phyloP scores from a whole-genome alignment of 2,329 filamentous ascomycete genomes.

The Aspergillus tamarii region DNA sequence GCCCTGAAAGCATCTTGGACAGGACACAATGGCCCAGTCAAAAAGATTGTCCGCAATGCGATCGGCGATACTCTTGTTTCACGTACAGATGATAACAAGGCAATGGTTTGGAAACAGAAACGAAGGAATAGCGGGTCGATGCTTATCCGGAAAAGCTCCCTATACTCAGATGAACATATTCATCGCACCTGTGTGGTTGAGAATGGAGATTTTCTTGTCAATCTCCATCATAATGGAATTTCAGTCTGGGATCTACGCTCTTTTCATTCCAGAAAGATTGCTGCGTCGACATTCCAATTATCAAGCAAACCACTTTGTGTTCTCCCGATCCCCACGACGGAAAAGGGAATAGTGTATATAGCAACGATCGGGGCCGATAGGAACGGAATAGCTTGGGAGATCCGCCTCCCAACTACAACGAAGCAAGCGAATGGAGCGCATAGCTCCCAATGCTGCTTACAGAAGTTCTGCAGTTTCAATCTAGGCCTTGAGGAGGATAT shows the following conservation, averaged over 20 bases:
- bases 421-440: constrained; percentile 27
- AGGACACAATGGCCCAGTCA: constrained; percentile 77
- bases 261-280: constrained; percentile 61
- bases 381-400: constrained; percentile 79
- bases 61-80: constrained; percentile 81
- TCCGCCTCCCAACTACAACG: constrained; percentile 59
- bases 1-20: constrained; percentile 72
- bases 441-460: constrained; percentile 52
- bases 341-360: constrained; percentile 66
- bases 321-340: constrained; percentile 67
- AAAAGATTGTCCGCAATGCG: constrained; percentile 84
- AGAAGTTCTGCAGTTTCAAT: constrained; percentile 72
- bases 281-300: constrained; percentile 60
- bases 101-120: constrained; percentile 79
- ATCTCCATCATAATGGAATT: constrained; percentile 71
- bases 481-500: constrained; percentile 60
- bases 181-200: constrained; percentile 78
- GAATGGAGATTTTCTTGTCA: constrained; percentile 78
- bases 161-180: constrained; percentile 71
- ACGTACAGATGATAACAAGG: constrained; percentile 75
- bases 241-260: constrained; percentile 78
- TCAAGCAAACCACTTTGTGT: constrained; percentile 77
- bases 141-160: constrained; percentile 68
- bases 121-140: constrained; percentile 54
- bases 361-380: constrained; percentile 81